Base-by-base conservation (phyloP, 2,329 filamentous ascomycete species). In the Fusarium staphyleae region DNA sequence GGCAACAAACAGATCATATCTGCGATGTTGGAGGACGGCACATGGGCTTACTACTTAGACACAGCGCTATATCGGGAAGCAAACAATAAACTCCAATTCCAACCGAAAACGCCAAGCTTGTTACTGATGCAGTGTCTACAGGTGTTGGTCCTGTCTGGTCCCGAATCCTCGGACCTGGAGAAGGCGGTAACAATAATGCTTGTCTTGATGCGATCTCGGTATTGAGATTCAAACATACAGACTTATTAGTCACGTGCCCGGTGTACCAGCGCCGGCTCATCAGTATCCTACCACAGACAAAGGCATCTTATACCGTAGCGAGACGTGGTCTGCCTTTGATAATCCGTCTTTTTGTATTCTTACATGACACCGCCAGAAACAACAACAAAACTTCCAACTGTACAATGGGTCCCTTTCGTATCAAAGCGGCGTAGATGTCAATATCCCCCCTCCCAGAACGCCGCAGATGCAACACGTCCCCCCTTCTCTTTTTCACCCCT, bases 371-470 rank as follows among this genome's bases (percentile, higher is more conserved):
- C 55, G 13, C 26, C 26, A 35, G 11, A 22, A 29, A 29, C 32
- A 32, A 14, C 24, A 24, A 34, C 13, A 29, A 24, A 3, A 18
- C 48, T 11, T 52, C n/a, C 56, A 49, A 48, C 48, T 60, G 34
- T 63, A 62, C 60, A 60, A 32, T 61, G 35, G 32, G 34, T 26
- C 33, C 32, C 28, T 13, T 28, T 47, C 30, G 44, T 55, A 33
- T 46, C 35, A 64, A 48, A 62, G 60, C 52, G 48, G 51, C 55
- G 63, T 66, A 63, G 50, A 65, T 63, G 44, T 63, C 57, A 57
- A 55, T 51, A 45, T 51, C 48, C 48, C 24, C 54, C 50, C 48
- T 28, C 54, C 50, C 52, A 51, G 60, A 56, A 67, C 62, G 60
- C 65, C 62, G 47, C 48, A 52, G 55, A 66, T 67, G 60, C 62